Evolutionary conservation across 768 basidiomycete genomes (phyloP).

Genomic region (Pleurotus sapidus): DNA sequence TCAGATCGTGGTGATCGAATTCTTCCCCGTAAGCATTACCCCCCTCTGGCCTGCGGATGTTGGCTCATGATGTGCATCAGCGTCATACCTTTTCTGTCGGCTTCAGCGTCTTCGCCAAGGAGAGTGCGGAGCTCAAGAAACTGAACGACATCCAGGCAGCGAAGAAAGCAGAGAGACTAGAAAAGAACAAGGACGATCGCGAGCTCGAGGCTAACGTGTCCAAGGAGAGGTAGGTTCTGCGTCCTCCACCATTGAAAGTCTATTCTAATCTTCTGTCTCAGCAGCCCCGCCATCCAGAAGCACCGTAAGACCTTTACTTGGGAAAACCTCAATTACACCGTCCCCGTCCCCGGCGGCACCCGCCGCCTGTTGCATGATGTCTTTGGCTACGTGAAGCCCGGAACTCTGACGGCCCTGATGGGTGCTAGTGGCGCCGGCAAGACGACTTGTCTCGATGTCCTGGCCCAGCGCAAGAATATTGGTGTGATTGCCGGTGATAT

Average conservation of each 20-base stretch:
- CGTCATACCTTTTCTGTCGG: constrained; percentile 45
- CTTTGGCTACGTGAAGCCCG: constrained; percentile 80
- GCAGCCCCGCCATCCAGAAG: constrained; percentile 14
- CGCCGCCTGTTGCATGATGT: constrained; percentile 71
- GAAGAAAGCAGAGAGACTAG: constrained; percentile 42
- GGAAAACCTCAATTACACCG: constrained; percentile 74
- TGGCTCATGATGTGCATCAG: constrained; percentile 28
- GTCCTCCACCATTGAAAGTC: background rate
- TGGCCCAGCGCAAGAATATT: constrained; percentile 71
- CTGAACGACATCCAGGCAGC: constrained; percentile 51
- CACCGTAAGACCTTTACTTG: constrained; percentile 72
- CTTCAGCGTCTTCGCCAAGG: constrained; percentile 59
- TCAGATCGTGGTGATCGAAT: constrained; percentile 67
- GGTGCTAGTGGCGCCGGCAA: constrained; percentile 81
- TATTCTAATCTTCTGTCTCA: background rate
- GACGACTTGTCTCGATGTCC: constrained; percentile 74
- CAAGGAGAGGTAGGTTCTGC: constrained; percentile 6
- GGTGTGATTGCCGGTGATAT: constrained; percentile 64
- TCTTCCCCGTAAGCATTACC: constrained; percentile 42
- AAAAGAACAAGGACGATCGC: constrained; percentile 25
- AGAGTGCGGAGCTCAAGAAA: constrained; percentile 49
- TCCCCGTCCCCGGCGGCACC: constrained; percentile 62
- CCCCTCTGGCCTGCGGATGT: constrained; percentile 2
- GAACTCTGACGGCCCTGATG: constrained; percentile 88
- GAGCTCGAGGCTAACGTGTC: constrained; percentile 17